Base-by-base conservation (phyloP, 768 basidiomycete genomes). In the Gymnopilus junonius region DNA sequence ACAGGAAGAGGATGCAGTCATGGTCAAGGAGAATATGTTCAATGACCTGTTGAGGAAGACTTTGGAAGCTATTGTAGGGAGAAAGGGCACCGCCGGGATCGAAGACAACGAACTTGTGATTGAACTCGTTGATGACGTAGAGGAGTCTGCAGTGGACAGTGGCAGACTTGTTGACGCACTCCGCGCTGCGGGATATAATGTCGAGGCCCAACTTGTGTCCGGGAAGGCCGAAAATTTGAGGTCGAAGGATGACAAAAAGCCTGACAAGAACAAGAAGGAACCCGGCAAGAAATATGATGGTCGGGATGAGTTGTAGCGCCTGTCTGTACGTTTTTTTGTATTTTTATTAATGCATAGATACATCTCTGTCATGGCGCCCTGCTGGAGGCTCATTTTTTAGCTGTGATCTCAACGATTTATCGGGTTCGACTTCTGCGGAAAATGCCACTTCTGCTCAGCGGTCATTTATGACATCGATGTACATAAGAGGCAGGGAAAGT, bases 111-210 rank as follows among this genome's bases (percentile, higher is more conserved):
- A 81, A 58, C 74, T 84, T 29, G 70, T 80, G 58, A 69, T 87
- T 39, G 80, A 86, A 68, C 74, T 85, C 59, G 66, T 80, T 39
- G 85, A 85, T 55, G 83, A 82, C 35, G 79, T 77, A 59, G 80
- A 66, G 62, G 80, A 66, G 40, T 70, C 67, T 35, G 74, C 78
- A 63, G 66, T 76, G 68, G 79, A 83, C 59, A 76, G 63, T 35
- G 67, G 66, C 45, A 65, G 75, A 40, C 73, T 90, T 46, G 77
- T 79, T 40, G 81, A 85, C 14, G 79, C 81, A 39, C 71, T 91
- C 43, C 83, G 83, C 25, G 83, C 80, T 25, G 85, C 83, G 20
- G 85, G 87, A 3, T 80, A 78, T 66, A 82, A 88, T 64, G 76
- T 85, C 65, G 77, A 75, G 53, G 76, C 74, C 55, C 78, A 77